These are phyloP conservation scores for Cladobotryum mycophilum DNA, from an alignment of 2,329 filamentous ascomycete species.

Conservation along the genomic window DNA sequence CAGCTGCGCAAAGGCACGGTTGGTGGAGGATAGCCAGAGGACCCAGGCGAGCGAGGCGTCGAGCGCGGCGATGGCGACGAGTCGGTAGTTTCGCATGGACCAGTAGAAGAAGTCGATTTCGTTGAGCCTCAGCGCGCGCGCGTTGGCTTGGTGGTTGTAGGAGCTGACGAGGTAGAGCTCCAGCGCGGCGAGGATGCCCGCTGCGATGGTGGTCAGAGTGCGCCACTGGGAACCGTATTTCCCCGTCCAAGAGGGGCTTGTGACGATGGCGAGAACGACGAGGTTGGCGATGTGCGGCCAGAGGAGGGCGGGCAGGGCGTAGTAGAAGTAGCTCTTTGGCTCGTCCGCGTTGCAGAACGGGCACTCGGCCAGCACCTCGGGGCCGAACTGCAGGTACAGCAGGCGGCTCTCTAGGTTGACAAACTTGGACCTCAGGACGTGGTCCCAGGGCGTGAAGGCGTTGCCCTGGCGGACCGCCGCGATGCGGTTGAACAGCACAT, in stretches of 20 bases:
- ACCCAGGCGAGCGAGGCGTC: slow-evolving; percentile 58
- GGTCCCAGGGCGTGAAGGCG: slow-evolving; percentile 53
- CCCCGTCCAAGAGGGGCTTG: slow-evolving; percentile 61
- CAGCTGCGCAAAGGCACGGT: slow-evolving; percentile 65
- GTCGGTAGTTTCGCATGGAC: slow-evolving; percentile 58
- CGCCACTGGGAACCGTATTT: slow-evolving; percentile 63
- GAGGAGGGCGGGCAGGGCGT: slow-evolving; percentile 67
- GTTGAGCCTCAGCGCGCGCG: slow-evolving; percentile 51
- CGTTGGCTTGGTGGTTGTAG: slow-evolving; percentile 61
- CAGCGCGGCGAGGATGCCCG: slow-evolving; percentile 48
- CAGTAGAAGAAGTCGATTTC: slow-evolving; percentile 70
- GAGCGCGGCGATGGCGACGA: slow-evolving; percentile 55
- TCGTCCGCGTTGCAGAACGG: slow-evolving; percentile 75
- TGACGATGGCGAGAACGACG: slow-evolving; percentile 62
- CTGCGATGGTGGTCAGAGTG: slow-evolving; percentile 58
- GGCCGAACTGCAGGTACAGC: slow-evolving; percentile 79
- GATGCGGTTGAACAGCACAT: slow-evolving; percentile 77
- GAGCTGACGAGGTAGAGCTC: slow-evolving; percentile 62
- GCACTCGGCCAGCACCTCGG: slow-evolving; percentile 65
- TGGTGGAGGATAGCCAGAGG: slow-evolving; percentile 72
- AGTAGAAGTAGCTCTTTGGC: slow-evolving; percentile 67
- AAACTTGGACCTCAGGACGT: slow-evolving; percentile 61
- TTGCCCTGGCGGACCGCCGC: slow-evolving; percentile 43
- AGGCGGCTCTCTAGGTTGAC: slow-evolving; percentile 65
- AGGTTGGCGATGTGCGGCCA: slow-evolving; percentile 78